Evolutionary conservation across 2,329 filamentous ascomycete genomes (phyloP), one percentile per base, ranked within the genome.

Genomic region (Aspergillus sp.): DNA sequence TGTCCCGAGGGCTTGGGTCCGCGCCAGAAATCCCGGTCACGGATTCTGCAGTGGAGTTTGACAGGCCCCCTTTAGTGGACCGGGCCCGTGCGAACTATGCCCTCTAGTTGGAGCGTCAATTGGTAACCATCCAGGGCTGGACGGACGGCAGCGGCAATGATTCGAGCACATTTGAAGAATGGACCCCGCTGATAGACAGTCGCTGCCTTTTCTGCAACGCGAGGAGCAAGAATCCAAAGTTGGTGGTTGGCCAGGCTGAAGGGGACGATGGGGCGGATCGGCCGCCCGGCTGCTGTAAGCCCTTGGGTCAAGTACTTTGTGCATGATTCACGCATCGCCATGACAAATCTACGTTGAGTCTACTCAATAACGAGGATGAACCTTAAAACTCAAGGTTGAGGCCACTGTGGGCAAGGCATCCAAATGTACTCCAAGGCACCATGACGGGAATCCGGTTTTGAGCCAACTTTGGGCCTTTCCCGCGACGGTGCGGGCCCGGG

Each of bases 31-130:
- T 49, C 23, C 44, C 21, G 44, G 23, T 25, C 44, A 10, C 21
- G 19, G 44, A 11, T 27, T 27, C 44, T 48, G 44, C 44, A 48
- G 21, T 25, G 44, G 19, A 48, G 8, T 10, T 44, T 49, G 23
- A 49, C 44, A 49, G 23, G 15, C 23, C 38, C 41, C 52, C 38
- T 27, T 41, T 25, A 39, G 51, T 53, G 51, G 32, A 39, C 21
- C 51, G 17, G 51, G 36, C 51, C 52, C 52, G 52, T 54, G 52
- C 52, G 51, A 54, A 52, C 50, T 39, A 53, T 25, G n/a, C 17
- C n/a, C 25, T 13, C 32, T 38, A 42, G 32, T 36, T 13, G n/a
- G n/a, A 10, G 39, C 39, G 8, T 19, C 41, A 10, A 21, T 44
- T 19, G 41, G 41, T 17, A 11, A 19, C 4, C 19, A 23, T 44